A percentile compares a stretch with the other conserved stretches of the same genome.
Conservation (phyloP, 164 flowering plant genomes). For the Protea cynaroides region DNA sequence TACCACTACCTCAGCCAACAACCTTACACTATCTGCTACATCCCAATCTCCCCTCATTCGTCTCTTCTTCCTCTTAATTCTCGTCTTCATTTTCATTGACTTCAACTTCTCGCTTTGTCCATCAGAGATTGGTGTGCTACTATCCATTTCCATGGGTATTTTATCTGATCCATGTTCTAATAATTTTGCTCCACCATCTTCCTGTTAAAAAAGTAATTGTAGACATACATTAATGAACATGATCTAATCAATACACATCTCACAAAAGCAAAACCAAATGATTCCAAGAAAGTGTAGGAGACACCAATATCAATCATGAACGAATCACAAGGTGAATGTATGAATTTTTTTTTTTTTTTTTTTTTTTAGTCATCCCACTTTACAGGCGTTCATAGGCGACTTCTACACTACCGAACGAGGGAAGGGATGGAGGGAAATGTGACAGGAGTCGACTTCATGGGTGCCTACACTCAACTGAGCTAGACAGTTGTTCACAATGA, state of each 20-base stretch:
- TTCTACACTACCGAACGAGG: too few species aligned
- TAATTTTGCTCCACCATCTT: conserved; percentile 29
- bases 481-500: too few species aligned
- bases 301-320: too few species aligned
- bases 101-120: conserved; percentile 29
- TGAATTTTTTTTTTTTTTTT: too few species aligned
- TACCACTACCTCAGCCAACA: conserved; percentile 73
- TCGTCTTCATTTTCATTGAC: conserved; percentile 5
- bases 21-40: conserved; percentile 65
- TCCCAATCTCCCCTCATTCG: conserved; percentile 31
- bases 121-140: conserved; percentile 53
- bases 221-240: neutral
- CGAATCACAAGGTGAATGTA: too few species aligned
- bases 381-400: neutral
- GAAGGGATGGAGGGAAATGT: too few species aligned
- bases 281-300: too few species aligned
- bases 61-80: conserved; percentile 23
- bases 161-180: conserved; percentile 36
- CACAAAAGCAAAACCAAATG: too few species aligned
- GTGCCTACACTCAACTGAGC: too few species aligned
- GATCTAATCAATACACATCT: neutral
- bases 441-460: too few species aligned
- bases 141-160: conserved; percentile 35
- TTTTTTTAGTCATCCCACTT: too few species aligned
- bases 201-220: conserved; percentile 27